Base-by-base conservation (phyloP, 164 flowering plant genomes). In the Hamamelis virginiana region DNA sequence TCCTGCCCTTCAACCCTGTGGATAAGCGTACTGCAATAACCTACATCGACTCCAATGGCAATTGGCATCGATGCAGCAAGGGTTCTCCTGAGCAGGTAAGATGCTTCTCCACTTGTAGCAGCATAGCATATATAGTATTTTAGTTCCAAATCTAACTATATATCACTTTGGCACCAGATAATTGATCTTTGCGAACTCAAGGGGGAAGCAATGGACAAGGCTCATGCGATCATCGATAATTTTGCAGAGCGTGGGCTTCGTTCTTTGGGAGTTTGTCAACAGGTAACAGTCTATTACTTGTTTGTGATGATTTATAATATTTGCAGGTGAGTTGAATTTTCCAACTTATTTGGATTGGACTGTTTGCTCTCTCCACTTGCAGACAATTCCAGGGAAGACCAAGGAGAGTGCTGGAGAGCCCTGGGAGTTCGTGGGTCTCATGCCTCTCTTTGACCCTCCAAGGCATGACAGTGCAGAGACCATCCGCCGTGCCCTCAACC, bases 381-480 rank as follows among this genome's bases (percentile, higher is more conserved):
- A 89, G 87, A 79, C 80, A 8, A 73, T 91, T 18, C 84, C 89
- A 13, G 98, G 91, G 81, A 84, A 85, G 80, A 87, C 62, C 47
- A 91, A 92, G 82, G 98, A 92, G 62, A 88, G 98, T 26, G 77
- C 76, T 1, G 97, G 98, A 19, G 69, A 9, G 9, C 91, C 98
- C 43, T 92, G 98, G 98, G 85, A 88, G 78, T 92, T 92, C 64
- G 89, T 91, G 9, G 98, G 92, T 45, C 84, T 91, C 59, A 77
- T 91, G 83, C 97, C 98, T 25, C 87, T 92, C 46, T 91, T 91
- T 67, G 98, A 92, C 66, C 97, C 95, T 68, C 98, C 97, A 46
- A 83, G 98, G 72, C 98, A 92, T 69, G 97, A 91, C 23, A 91
- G 95, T 74, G 95, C 98, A 46, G 98, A 92, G 81, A 92, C 96